phyloP scores from a whole-genome alignment of 371 early-diverging fungal species.

The Coemansia sp. region DNA sequence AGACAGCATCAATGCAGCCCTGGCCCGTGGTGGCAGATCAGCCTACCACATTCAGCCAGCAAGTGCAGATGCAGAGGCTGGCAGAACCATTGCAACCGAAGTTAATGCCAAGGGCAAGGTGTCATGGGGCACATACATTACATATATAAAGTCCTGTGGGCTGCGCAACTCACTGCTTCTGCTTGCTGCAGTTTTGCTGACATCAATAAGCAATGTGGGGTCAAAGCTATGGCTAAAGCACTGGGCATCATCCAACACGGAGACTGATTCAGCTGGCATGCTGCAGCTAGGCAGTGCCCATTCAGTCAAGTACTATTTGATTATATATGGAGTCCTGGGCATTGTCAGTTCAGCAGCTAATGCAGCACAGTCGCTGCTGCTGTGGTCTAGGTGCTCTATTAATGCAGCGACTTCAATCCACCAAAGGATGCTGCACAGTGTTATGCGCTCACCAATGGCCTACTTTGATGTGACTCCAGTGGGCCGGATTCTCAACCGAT shows the following conservation, averaged over 20 bases:
- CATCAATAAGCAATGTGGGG: constrained; percentile 50
- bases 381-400: constrained; percentile 79
- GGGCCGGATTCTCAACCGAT: constrained; percentile 30
- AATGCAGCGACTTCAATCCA: constrained; percentile 55
- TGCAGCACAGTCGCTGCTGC: constrained; percentile 66
- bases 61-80: constrained; percentile 9
- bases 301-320: constrained; percentile 61
- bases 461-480: constrained; percentile 27
- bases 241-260: constrained; percentile 54
- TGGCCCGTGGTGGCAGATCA: no score
- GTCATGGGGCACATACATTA: constrained; percentile 62
- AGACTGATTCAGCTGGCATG: constrained; percentile 42
- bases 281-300: background rate
- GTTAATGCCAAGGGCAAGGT: constrained; percentile 79
- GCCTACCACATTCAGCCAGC: background rate
- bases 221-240: constrained; percentile 71
- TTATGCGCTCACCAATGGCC: constrained; percentile 23
- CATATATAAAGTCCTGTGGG: constrained; percentile 78
- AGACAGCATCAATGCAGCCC: no score
- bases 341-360: constrained; percentile 64
- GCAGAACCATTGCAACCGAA: constrained; percentile 68
- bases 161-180: constrained; percentile 15
- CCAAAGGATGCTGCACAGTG: constrained; percentile 26
- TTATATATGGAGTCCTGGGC: constrained; percentile 80
- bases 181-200: constrained; percentile 5